Evolutionary conservation across 441 rosid species (phyloP), one percentile per base, ranked within the genome.

Genomic region (Breynia disticha): DNA sequence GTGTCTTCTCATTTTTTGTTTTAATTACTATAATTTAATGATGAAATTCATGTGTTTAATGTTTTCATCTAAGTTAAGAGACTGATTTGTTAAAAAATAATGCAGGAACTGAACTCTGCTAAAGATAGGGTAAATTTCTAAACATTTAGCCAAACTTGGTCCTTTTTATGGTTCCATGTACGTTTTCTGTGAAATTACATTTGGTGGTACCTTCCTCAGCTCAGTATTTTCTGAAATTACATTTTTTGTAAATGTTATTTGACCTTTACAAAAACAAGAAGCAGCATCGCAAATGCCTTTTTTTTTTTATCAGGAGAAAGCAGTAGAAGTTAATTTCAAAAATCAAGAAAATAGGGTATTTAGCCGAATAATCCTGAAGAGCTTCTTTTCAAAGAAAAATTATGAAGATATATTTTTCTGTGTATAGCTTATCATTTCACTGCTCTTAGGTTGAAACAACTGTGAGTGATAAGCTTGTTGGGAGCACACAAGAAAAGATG

Each of bases 21-120:
- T 28, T 28, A 28, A 28, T 28, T 28, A 28, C 35, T 28, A 28
- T 28, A 28, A 1, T 4, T 28, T 28, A 12, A 55, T 57, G 35
- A 11, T 54, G 16, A 48, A 15, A 56, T 65, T 52, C 56, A 67
- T 19, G 17, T 46, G 13, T 2, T 41, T 41, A 37, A 63, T 15
- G 16, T 21, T 43, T 39, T 59, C 19, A 2, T 24, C 20, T 18
- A 37, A 50, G 38, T 38, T 32, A 11, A 45, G 56, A 60, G 47
- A 21, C 48, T 67, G 57, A 66, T 54, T 18, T 65, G 48, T 37
- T 46, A 41, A 56, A 45, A 59, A 52, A 39, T 43, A 28, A 28
- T 66, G 58, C 84, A 81, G 91, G 91, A 81, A 61, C 72, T 84
- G 60, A 79, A 79, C 66, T 42, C 74, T 19, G 76, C 70, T 18